Evolutionary conservation across 75 land plant genomes (phyloP).

Genomic region (Azolla pinnata): DNA sequence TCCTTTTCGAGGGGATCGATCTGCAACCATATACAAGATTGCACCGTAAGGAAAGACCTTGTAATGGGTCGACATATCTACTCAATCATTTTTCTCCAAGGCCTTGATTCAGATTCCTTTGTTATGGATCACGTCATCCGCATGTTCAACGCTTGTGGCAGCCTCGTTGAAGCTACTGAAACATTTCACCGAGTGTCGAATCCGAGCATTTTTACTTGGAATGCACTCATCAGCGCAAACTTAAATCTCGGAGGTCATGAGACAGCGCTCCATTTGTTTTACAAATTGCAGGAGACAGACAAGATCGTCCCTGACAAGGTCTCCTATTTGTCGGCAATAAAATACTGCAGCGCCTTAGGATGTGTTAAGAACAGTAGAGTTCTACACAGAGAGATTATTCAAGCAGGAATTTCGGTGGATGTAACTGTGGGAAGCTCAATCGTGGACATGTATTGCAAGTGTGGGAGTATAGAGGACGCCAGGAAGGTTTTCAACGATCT

Average conservation of each 20-base stretch:
- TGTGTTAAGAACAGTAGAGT: neutral
- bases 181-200: conserved; percentile 15
- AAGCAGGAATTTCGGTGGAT: neutral
- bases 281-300: too few relatives aligned
- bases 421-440: conserved; percentile 8
- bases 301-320: conserved; percentile 3
- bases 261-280: too few relatives aligned
- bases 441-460: conserved; percentile 42
- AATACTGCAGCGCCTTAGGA: conserved; percentile 4
- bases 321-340: conserved; percentile 8
- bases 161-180: conserved; percentile 6
- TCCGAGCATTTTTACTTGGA: conserved; percentile 25
- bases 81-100: too few relatives aligned
- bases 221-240: conserved; percentile 22
- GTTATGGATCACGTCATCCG: neutral
- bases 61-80: too few relatives aligned
- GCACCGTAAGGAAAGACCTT: too few relatives aligned
- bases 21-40: too few relatives aligned
- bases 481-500: conserved; percentile 28
- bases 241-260: too few relatives aligned
- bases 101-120: neutral
- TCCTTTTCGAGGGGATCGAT: too few relatives aligned
- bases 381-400: neutral
- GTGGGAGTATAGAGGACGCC: conserved; percentile 32
- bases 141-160: conserved; percentile 4